These are phyloP conservation scores for Saccharomycopsis sp. DNA, from an alignment of 805 yeast genomes.

Conservation along the genomic window DNA sequence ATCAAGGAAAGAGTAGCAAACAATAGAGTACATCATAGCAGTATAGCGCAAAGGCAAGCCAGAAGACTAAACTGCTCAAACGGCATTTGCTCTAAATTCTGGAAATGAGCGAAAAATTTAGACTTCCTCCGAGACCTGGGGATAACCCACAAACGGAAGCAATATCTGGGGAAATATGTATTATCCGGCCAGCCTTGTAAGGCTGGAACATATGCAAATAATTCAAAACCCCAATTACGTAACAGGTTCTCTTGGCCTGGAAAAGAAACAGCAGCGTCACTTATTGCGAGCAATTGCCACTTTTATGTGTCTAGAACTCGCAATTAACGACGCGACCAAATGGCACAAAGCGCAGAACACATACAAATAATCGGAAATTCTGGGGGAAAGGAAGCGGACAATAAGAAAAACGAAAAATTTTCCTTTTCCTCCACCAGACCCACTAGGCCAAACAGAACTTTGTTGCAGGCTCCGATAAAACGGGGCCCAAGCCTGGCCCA, in stretches of 20 bases:
- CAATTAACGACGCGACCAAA: too few relatives aligned
- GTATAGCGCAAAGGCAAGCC: too few relatives aligned
- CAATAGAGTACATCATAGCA: too few relatives aligned
- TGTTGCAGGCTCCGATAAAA: too few relatives aligned
- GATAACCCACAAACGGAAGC: not conserved
- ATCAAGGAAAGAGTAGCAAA: too few relatives aligned
- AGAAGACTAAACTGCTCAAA: too few relatives aligned
- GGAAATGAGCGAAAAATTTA: too few relatives aligned
- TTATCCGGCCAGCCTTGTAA: not conserved
- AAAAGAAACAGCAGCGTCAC: too few relatives aligned
- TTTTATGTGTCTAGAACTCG: too few relatives aligned
- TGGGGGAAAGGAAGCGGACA: conserved; percentile 1
- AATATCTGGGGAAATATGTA: not conserved
- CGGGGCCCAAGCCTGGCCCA: not conserved
- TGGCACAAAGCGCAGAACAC: not conserved
- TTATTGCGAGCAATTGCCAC: too few relatives aligned
- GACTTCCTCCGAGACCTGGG: not conserved
- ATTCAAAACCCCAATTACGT: not conserved
- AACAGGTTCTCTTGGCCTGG: too few relatives aligned
- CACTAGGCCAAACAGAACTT: not conserved
- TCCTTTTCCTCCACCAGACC: not conserved
- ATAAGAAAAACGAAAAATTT: not conserved
- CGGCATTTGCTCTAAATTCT: too few relatives aligned
- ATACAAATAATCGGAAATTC: conserved; percentile 1
- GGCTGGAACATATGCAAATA: not conserved